A percentile compares a stretch with the other conserved stretches of the same genome.
phyloP scores from a whole-genome alignment of 1,284 basidiomycete species.

The Tylopilus orsonianus region DNA sequence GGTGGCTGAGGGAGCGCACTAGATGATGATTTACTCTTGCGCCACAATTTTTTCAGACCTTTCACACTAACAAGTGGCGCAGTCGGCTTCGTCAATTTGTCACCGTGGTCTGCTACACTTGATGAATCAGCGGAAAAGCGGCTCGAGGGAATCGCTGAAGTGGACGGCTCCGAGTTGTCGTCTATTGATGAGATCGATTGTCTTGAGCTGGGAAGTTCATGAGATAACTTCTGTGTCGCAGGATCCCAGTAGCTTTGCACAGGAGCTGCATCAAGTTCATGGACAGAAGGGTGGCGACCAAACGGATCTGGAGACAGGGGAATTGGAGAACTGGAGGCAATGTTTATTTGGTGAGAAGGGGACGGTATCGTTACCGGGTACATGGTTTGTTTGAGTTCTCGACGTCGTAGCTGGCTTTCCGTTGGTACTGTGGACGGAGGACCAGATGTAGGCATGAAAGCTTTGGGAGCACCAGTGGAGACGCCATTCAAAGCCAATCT shows the following conservation, averaged over 20 bases:
- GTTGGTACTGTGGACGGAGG: slow-evolving; percentile 37
- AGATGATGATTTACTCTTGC: slow-evolving; percentile 61
- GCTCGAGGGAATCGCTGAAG: slow-evolving; percentile 44
- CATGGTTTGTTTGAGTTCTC: slow-evolving; percentile 47
- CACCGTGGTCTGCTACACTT: slow-evolving; percentile 36
- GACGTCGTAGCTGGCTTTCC: slow-evolving; percentile 54
- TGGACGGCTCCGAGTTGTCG: slow-evolving; percentile 13
- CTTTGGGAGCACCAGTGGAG: slow-evolving; percentile 54
- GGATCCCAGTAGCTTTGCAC: slow-evolving; percentile 44
- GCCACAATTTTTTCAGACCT: slow-evolving; percentile 70
- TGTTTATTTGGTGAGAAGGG: slow-evolving; percentile 22
- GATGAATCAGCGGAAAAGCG: slow-evolving; percentile 74
- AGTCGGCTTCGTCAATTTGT: slow-evolving; percentile 19
- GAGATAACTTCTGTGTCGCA: slow-evolving; percentile 23
- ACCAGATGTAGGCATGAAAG: slow-evolving; percentile 36
- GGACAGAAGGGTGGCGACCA: slow-evolving; percentile 60
- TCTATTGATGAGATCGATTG: slow-evolving; percentile 28
- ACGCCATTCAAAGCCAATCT: slow-evolving; percentile 67
- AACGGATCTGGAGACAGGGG: slow-evolving; percentile 80
- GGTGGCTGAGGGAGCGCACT: slow-evolving; percentile 28
- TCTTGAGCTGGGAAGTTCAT: slow-evolving; percentile 22
- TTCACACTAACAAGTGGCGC: slow-evolving; percentile 61
- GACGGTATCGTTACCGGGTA: slow-evolving; percentile 43
- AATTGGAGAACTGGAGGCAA: slow-evolving; percentile 48
- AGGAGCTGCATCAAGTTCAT: slow-evolving; percentile 32